Base-by-base conservation (phyloP, 345 rosid genomes). In the Nasturtium officinale region DNA sequence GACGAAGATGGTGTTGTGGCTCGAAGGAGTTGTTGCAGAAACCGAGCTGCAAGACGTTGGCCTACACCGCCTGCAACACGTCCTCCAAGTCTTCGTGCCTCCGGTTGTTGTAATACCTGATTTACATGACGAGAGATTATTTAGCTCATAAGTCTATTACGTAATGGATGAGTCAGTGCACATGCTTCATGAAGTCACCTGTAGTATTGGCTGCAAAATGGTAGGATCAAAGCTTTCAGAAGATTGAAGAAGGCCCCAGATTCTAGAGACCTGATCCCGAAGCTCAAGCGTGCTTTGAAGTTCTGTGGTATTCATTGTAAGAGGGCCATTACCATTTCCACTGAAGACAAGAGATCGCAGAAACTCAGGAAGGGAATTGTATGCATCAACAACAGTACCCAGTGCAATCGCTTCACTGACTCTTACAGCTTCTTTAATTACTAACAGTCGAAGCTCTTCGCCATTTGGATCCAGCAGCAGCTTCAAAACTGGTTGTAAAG, bases 81-180 rank as follows among this genome's bases (percentile, higher is more conserved):
- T 35, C 85, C 87, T 40, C 96, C 97, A 0, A 94, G 84, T 79
- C 67, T 81, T n/a, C 87, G 87, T 48, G 79, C 97, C 80, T 91
- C 99, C 0, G 87, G 91, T 80, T 89, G 93, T 81, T 88, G 97
- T 75, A 94, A 85, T 62, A 91, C 96, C 99, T 94, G 83, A 71
- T 50, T 66, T 29, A 47, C 61, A 46, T 66, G 61, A n/a, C 5
- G 21, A 54, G 16, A 58, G 11, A 64, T 30, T 23, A 29, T 60
- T 72, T 21, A 61, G 47, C 16, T 46, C 47, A 25, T 2, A 33
- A 11, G 50, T 25, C 11, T 25, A 65, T 3, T 26, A 40, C 45
- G 42, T 30, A 53, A 35, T 57, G 16, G 71, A 35, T 45, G 16
- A 62, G 33, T 47, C 29, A 59, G 30, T 46, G 66, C 59, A 57